phyloP scores from a whole-genome alignment of 2,329 filamentous ascomycete genomes.

The Trichoderma semiorbis region DNA sequence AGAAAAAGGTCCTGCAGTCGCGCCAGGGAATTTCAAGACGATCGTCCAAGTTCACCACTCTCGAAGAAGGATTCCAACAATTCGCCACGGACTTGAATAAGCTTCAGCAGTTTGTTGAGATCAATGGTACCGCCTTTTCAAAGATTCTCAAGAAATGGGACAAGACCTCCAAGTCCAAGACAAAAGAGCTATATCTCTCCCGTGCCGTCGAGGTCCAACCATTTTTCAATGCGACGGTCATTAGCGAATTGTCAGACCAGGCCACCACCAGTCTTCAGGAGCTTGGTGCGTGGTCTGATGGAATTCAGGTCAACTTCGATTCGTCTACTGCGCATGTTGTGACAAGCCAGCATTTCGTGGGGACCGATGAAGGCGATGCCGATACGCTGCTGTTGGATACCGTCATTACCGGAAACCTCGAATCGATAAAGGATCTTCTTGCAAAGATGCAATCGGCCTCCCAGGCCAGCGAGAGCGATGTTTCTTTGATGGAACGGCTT shows the following conservation, averaged over 20 bases:
- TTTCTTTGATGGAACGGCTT: slow-evolving; percentile 66
- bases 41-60: slow-evolving; percentile 87
- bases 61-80: slow-evolving; percentile 95
- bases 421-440: slow-evolving; percentile 77
- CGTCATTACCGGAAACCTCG: slow-evolving; percentile 75
- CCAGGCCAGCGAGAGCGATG: slow-evolving; percentile 55
- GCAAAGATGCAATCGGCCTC: slow-evolving; percentile 59
- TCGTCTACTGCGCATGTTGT: slow-evolving; percentile 58
- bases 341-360: slow-evolving; percentile 62
- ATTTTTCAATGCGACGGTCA: slow-evolving; percentile 95
- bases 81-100: slow-evolving; percentile 97
- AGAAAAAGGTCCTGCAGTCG: slow-evolving; percentile 87
- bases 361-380: slow-evolving; percentile 83
- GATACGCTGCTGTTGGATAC: slow-evolving; percentile 87
- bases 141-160: slow-evolving; percentile 99
- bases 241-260: slow-evolving; percentile 93
- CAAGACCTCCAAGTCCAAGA: slow-evolving; percentile 98
- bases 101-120: slow-evolving; percentile 96
- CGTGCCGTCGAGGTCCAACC: slow-evolving; percentile 95
- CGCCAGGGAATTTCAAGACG: slow-evolving; percentile 77
- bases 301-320: slow-evolving; percentile 85
- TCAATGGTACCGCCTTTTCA: slow-evolving; percentile 95
- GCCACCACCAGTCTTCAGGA: slow-evolving; percentile 95
- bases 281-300: slow-evolving; percentile 94
- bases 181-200: slow-evolving; percentile 95